Conservation (phyloP, 169 alveolate genomes). For the Babesia bigemina region DNA sequence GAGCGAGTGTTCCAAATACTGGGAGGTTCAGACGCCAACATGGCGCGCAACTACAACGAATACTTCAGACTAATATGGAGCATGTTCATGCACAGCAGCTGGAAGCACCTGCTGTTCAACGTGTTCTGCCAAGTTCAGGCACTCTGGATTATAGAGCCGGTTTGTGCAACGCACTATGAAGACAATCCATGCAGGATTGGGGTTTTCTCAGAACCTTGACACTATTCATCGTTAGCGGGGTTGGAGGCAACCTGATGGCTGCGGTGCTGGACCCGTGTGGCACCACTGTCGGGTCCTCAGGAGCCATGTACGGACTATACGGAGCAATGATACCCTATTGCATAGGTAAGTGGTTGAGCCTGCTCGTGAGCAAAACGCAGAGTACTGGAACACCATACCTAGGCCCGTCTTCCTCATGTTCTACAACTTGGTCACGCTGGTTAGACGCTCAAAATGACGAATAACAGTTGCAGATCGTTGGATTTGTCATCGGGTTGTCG, state of each 20-base stretch:
- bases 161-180: slow-evolving; percentile 3
- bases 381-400: slow-evolving; percentile 85
- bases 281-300: slow-evolving; percentile 87
- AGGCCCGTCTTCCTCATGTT: slow-evolving; percentile 77
- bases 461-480: slow-evolving; percentile 50
- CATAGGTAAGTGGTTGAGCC: slow-evolving; percentile 58
- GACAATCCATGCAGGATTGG: slow-evolving; percentile 75
- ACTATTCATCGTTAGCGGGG: slow-evolving; percentile 77
- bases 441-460: not conserved
- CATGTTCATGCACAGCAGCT: slow-evolving; percentile 84
- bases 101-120: slow-evolving; percentile 80
- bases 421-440: slow-evolving; percentile 72
- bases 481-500: slow-evolving; percentile 76
- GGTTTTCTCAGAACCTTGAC: slow-evolving; percentile 82
- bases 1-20: slow-evolving; percentile 59
- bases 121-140: slow-evolving; percentile 82
- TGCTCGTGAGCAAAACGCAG: slow-evolving; percentile 33
- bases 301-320: slow-evolving; percentile 86
- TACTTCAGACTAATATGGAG: slow-evolving; percentile 85
- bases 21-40: slow-evolving; percentile 80
- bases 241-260: slow-evolving; percentile 82
- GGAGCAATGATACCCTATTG: slow-evolving; percentile 86
- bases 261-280: slow-evolving; percentile 87
- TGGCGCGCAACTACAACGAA: slow-evolving; percentile 81
- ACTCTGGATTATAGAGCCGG: slow-evolving; percentile 88